Base-by-base conservation (phyloP, 805 yeast species). In the Saturnispora gosingensis region DNA sequence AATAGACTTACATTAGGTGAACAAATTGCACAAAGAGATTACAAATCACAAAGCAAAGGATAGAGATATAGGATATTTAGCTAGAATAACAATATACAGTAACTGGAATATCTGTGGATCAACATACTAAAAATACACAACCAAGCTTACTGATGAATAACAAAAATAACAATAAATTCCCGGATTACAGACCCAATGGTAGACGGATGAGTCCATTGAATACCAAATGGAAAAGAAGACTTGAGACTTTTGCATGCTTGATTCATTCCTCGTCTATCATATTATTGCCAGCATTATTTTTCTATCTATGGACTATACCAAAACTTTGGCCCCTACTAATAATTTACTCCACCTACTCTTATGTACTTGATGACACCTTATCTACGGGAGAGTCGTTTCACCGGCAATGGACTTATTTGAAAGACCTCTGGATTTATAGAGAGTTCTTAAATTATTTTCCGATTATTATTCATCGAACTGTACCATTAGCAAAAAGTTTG, bases 401-500 rank as follows among this genome's bases (percentile, higher is more conserved):
- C 49, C 67, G 95, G 38, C 72, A 75, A 43, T 81, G 85, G 3
- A 64, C 67, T 1, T 72, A 76, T 71, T 71, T 87, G 62, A 76
- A 88, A 55, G 73, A 76, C 30, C 60, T 79, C 35, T 59, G 68
- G 7, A 56, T 86, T 18, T 91, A 93, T 88, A 78, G 73, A 54
- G 76, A 81, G 67, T 89, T 85, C 64, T 82, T 83, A 44, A 70
- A 74, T 45, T 93, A 88, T 67, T 93, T 85, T 68, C 98, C 98
- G 0, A 79, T 93, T 20, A 67, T 66, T 0, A 69, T 89, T 11
- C 84, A 81, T 66, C 85, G 83, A 61, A 75, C 91, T 0, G 72
- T 71, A 3, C 85, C 82, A 15, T 69, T 90, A 49, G 77, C 77
- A 55, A 97, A 97, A 2, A 83, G 96, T 0, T 82, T 82, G 59